Percentiles rank a stretch among this genome's conserved stretches.
These are phyloP conservation scores for Clarireedia monteithiana DNA, from an alignment of 2,329 filamentous ascomycete species.

Conservation along the genomic window DNA sequence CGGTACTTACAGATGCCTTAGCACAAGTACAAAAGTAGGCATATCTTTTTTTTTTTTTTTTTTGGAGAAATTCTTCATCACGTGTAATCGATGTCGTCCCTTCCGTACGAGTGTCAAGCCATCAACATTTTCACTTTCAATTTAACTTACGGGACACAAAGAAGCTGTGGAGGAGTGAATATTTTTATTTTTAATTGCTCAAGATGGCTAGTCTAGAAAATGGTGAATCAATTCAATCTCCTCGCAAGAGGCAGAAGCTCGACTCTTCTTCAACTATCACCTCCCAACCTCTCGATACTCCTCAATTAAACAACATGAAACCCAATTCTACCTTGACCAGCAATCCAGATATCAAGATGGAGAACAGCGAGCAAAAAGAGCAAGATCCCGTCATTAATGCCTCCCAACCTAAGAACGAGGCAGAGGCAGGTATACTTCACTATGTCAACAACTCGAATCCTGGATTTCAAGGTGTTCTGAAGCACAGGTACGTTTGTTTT, in stretches of 20 bases:
- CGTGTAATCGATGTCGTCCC: neutral
- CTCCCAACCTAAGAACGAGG: constrained; percentile 18
- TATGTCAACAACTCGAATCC: constrained; percentile 50
- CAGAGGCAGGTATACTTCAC: constrained; percentile 51
- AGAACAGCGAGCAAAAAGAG: neutral
- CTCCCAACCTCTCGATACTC: neutral
- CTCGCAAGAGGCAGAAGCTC: constrained; percentile 17
- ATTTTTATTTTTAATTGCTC: neutral
- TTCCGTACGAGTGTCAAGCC: neutral
- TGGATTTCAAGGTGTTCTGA: constrained; percentile 57
- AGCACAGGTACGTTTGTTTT: constrained; percentile 46
- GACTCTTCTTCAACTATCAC: constrained; percentile 8
- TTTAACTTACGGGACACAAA: neutral
- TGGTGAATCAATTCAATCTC: constrained; percentile 8
- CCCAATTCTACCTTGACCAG: neutral
- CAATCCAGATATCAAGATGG: constrained; percentile 10
- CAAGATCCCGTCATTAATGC: constrained; percentile 3
- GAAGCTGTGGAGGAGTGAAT: neutral
- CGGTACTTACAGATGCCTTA: neutral
- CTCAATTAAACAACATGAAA: neutral
- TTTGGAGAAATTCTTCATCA: neutral
- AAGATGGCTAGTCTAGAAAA: constrained; percentile 17
- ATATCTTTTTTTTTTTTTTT: neutral
- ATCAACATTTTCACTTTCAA: neutral
- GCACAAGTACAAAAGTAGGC: neutral